Percentiles rank a stretch among this genome's conserved stretches.
Evolutionary conservation across 305 asterid species (phyloP).

Genomic region (Solanum aculeatissimum): DNA sequence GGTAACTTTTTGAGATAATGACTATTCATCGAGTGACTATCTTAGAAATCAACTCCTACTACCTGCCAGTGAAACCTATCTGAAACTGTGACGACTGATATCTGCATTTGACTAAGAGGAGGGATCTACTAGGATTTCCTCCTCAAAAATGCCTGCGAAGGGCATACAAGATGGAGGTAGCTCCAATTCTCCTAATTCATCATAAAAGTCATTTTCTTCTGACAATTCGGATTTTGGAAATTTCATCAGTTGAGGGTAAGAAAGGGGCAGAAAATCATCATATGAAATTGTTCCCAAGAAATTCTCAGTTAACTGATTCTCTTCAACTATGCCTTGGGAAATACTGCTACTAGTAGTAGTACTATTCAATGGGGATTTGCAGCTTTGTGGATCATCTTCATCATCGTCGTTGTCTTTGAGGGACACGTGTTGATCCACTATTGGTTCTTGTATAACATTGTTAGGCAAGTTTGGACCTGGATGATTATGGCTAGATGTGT

Average conservation of each 20-base stretch:
- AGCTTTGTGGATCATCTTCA: neutral
- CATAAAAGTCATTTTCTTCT: slow-evolving; percentile 61
- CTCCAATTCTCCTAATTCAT: slow-evolving; percentile 56
- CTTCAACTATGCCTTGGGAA: slow-evolving; percentile 5
- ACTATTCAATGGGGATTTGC: slow-evolving; percentile 30
- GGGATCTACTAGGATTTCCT: slow-evolving; percentile 9
- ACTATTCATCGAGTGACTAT: neutral
- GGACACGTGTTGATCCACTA: neutral
- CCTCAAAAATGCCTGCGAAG: slow-evolving; percentile 8
- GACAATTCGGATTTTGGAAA: slow-evolving; percentile 15
- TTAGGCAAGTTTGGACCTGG: slow-evolving; percentile 27
- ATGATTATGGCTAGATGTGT: slow-evolving; percentile 65
- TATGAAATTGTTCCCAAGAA: slow-evolving; percentile 2
- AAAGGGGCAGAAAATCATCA: slow-evolving; percentile 10
- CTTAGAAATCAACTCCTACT: neutral
- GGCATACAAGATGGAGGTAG: slow-evolving; percentile 51
- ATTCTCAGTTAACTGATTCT: slow-evolving; percentile 15
- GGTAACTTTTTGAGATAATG: neutral
- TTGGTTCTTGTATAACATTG: neutral
- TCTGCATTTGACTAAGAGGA: neutral
- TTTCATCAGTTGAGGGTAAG: slow-evolving; percentile 12
- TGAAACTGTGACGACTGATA: neutral
- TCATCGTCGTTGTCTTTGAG: neutral
- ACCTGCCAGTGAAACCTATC: neutral
- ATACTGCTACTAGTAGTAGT: slow-evolving; percentile 7